Evolutionary conservation across 208 protist genomes (phyloP).

Genomic region (Entamoeba invadens): DNA sequence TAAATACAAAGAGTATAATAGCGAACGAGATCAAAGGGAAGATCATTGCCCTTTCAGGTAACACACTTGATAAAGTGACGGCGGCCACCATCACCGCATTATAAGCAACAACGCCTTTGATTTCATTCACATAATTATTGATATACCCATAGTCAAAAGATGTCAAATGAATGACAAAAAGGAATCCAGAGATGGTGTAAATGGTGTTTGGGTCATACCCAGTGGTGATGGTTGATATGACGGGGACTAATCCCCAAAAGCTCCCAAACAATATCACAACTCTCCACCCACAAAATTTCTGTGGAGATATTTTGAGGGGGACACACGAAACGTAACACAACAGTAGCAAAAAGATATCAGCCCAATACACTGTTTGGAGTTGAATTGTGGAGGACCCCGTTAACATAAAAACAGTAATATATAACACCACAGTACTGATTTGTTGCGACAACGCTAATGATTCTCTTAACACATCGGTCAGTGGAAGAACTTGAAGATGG

Average conservation of each 20-base stretch:
- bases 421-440: neutral
- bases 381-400: neutral
- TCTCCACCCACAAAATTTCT: neutral
- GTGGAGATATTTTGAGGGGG: neutral
- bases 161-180: neutral
- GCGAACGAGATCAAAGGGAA: neutral
- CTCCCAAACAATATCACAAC: neutral
- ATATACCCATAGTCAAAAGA: neutral
- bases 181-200: neutral
- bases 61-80: neutral
- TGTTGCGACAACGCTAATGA: neutral
- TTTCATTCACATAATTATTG: slow-evolving; percentile 1
- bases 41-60: neutral
- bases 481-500: neutral
- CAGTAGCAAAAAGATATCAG: neutral
- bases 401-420: neutral
- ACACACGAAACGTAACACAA: neutral
- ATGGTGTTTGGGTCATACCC: neutral
- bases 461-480: neutral
- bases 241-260: neutral
- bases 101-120: neutral
- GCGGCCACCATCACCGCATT: neutral
- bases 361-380: neutral
- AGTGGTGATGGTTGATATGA: neutral
- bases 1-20: neutral